These are phyloP conservation scores for Tanozyma kutaoensis DNA, from an alignment of 805 yeast genomes.

Conservation along the genomic window DNA sequence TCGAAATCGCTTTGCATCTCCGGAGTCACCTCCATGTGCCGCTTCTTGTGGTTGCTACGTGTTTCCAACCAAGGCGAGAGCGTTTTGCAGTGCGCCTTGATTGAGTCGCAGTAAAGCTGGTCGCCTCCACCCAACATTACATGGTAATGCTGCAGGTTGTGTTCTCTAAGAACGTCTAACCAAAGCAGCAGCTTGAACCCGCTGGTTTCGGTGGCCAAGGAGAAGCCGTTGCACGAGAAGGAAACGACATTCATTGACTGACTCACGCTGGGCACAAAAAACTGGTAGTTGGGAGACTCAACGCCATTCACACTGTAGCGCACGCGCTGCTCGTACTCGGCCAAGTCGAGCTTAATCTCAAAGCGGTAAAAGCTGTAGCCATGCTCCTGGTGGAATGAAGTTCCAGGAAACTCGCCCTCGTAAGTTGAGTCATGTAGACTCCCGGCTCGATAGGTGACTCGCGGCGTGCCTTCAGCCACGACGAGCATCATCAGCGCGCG, in stretches of 20 bases:
- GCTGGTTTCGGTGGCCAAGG: slow-evolving; percentile 54
- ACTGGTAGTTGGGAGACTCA: slow-evolving; percentile 17
- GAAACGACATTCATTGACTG: slow-evolving; percentile 75
- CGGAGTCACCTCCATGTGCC: slow-evolving; percentile 22
- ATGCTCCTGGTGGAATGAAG: slow-evolving; percentile 25
- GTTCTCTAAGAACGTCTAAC: slow-evolving; percentile 70
- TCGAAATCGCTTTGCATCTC: slow-evolving; percentile 44
- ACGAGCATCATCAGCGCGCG: slow-evolving; percentile 62
- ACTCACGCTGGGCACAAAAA: slow-evolving; percentile 49
- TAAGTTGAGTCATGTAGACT: background rate
- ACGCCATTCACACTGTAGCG: slow-evolving; percentile 43
- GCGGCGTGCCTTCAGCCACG: slow-evolving; percentile 7
- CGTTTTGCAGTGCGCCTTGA: slow-evolving; percentile 42
- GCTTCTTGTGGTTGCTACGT: slow-evolving; percentile 33
- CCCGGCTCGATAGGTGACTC: too few species aligned
- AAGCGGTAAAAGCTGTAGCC: slow-evolving; percentile 58
- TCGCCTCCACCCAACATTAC: slow-evolving; percentile 98
- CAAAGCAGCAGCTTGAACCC: slow-evolving; percentile 68
- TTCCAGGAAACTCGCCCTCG: slow-evolving; percentile 35
- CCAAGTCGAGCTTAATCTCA: slow-evolving; percentile 35
- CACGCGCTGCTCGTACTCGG: slow-evolving; percentile 42
- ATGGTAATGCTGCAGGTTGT: slow-evolving; percentile 50
- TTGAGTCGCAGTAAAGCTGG: slow-evolving; percentile 80
- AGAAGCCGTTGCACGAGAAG: slow-evolving; percentile 86
- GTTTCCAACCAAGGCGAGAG: slow-evolving; percentile 54